phyloP scores from a whole-genome alignment of 2,329 filamentous ascomycete species.

The Ceratocystis colombiana region DNA sequence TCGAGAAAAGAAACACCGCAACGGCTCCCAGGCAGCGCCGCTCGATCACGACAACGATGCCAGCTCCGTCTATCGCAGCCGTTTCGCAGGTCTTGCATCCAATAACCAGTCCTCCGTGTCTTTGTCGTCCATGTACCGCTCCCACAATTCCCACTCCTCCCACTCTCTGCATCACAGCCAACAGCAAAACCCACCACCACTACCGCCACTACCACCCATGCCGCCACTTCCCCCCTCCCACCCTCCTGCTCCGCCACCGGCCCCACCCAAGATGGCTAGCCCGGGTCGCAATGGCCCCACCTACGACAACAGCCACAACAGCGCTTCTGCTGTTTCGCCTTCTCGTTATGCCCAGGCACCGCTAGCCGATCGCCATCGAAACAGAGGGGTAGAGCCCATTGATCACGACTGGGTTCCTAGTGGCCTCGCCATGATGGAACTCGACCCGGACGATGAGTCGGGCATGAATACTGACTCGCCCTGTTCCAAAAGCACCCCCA shows the following conservation, averaged over 20 bases:
- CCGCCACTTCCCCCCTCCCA: constrained; percentile 5
- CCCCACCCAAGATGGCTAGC: constrained; percentile 10
- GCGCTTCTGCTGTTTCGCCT: constrained; percentile 23
- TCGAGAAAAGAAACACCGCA: constrained; percentile 40
- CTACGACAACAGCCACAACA: constrained; percentile 20
- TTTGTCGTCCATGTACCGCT: constrained; percentile 15
- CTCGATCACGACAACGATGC: background rate
- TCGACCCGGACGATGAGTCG: constrained; percentile 29
- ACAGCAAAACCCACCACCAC: constrained; percentile 18
- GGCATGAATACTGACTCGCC: constrained; percentile 27
- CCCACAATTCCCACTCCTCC: background rate
- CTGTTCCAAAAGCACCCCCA: constrained; percentile 23
- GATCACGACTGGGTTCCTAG: constrained; percentile 31
- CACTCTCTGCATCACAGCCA: background rate
- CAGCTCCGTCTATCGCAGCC: constrained; percentile 1
- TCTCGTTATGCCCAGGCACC: constrained; percentile 1
- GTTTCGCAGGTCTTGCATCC: constrained; percentile 24
- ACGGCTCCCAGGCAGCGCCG: constrained; percentile 17
- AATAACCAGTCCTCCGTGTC: constrained; percentile 25
- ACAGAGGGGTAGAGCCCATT: constrained; percentile 29
- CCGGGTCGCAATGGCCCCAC: constrained; percentile 5
- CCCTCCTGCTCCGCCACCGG: background rate
- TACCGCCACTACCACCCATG: constrained; percentile 23
- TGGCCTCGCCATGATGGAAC: constrained; percentile 28
- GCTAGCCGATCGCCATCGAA: constrained; percentile 28